Base-by-base conservation (phyloP, 345 rosid species). In the Physaria fendleri region DNA sequence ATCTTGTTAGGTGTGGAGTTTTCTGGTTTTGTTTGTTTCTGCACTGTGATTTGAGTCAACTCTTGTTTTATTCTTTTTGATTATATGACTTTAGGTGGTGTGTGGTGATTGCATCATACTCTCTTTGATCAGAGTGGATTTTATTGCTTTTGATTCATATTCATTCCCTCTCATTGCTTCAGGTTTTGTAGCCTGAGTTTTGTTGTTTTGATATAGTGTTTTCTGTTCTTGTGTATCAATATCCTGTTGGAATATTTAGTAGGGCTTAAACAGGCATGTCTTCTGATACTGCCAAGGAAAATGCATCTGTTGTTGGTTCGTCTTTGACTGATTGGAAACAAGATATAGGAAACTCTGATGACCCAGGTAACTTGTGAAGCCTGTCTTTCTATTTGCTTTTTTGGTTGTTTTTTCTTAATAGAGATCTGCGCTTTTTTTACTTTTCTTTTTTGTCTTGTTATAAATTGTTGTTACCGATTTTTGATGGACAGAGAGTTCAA, bases 251-350 rank as follows among this genome's bases (percentile, higher is more conserved):
- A n/a, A n/a, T n/a, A n/a, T n/a, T n/a, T n/a, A n/a, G n/a, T 48
- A 34, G 59, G 38, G 50, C 34, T 24, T 68, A 15, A 17, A 58
- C 24, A 73, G 67, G 74, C 24, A 87, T 91, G 98, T 87, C 98
- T 65, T 83, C 81, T 62, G 96, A 91, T 78, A 80, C 85, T 38
- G 82, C 79, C 9, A 85, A 79, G 61, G 96, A 87, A 73, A 83
- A 79, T 81, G 90, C 87, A 48, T 87, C 96, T 17, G 98, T 85
- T 56, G 94, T 83, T 27, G 98, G 85, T 75, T 91, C 96, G 6
- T 91, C 98, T 6, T 65, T 76, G 76, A 85, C 96, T 51, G 89
- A 85, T 54, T 77, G 83, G 87, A 87, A 74, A 55, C 85, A 77
- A 72, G 96, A 91, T 22, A 40, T 78, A 62, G 82, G 75, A 34